Evolutionary conservation across 73 alveolate genomes (phyloP).

Genomic region (Tetrahymena elliotti): DNA sequence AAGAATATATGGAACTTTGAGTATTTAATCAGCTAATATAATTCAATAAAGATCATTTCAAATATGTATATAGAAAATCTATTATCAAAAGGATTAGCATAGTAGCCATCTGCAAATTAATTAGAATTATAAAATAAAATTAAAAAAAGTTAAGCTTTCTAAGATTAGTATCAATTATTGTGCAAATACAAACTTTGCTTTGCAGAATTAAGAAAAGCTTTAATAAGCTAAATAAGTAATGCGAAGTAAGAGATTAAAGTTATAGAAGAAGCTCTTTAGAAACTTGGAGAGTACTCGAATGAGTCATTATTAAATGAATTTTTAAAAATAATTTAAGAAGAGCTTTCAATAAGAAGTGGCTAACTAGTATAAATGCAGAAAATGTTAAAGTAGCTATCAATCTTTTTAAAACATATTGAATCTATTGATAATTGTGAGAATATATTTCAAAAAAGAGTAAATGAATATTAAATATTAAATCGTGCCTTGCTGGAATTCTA

Average conservation of each 20-base stretch:
- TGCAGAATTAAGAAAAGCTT: background rate
- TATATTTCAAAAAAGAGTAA: background rate
- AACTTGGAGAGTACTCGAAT: background rate
- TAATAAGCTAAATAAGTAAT: background rate
- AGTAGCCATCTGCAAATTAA: background rate
- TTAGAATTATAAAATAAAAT: background rate
- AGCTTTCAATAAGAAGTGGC: background rate
- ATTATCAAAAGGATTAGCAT: background rate
- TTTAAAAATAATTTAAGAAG: background rate
- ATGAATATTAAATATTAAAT: background rate
- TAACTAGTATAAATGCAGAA: background rate
- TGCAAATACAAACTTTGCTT: background rate
- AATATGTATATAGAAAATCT: background rate
- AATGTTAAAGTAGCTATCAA: background rate
- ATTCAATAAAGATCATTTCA: background rate
- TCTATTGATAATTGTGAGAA: background rate
- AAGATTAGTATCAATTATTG: background rate
- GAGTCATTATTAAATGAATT: background rate
- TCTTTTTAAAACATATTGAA: background rate
- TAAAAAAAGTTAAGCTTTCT: background rate
- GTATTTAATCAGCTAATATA: background rate
- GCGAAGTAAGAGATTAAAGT: background rate
- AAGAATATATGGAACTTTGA: background rate
- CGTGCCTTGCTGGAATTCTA: background rate
- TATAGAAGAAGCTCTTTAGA: background rate